These are phyloP conservation scores for Chaetomiaceae sp. DNA, from an alignment of 2,329 filamentous ascomycete genomes.

Conservation along the genomic window DNA sequence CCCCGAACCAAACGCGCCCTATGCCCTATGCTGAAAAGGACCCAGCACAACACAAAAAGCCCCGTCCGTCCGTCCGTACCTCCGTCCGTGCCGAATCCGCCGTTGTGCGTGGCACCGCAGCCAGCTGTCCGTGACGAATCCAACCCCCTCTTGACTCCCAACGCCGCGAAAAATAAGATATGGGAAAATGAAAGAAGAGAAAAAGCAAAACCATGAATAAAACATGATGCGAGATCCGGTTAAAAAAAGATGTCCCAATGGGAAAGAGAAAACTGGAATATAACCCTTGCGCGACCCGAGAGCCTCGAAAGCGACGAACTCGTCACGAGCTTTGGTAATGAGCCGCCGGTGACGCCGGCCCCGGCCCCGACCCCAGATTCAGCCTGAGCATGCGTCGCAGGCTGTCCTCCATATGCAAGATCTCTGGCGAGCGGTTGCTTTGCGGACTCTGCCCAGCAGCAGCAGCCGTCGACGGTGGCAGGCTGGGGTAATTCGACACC, in stretches of 20 bases:
- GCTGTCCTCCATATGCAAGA: slow-evolving; percentile 50
- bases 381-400: slow-evolving; percentile 50
- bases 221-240: slow-evolving; percentile 16
- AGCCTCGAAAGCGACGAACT: no score
- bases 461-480: slow-evolving; percentile 1
- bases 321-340: slow-evolving; percentile 21
- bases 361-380: neutral
- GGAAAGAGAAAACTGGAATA: neutral
- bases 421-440: slow-evolving; percentile 32
- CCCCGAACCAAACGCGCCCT: neutral
- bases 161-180: slow-evolving; percentile 9
- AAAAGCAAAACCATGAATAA: slow-evolving; percentile 2
- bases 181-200: slow-evolving; percentile 17
- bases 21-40: slow-evolving; percentile 4
- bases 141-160: neutral
- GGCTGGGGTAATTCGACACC: neutral
- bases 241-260: slow-evolving; percentile 1
- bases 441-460: slow-evolving; percentile 14
- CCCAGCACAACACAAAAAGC: slow-evolving; percentile 8
- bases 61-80: neutral
- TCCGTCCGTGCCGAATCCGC: slow-evolving; percentile 3
- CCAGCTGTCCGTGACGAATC: neutral
- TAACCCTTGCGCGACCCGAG: no score
- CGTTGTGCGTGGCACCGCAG: no score
- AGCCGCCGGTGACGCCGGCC: neutral